phyloP scores from a whole-genome alignment of 208 protist species.

The Leishmania tarentolae region DNA sequence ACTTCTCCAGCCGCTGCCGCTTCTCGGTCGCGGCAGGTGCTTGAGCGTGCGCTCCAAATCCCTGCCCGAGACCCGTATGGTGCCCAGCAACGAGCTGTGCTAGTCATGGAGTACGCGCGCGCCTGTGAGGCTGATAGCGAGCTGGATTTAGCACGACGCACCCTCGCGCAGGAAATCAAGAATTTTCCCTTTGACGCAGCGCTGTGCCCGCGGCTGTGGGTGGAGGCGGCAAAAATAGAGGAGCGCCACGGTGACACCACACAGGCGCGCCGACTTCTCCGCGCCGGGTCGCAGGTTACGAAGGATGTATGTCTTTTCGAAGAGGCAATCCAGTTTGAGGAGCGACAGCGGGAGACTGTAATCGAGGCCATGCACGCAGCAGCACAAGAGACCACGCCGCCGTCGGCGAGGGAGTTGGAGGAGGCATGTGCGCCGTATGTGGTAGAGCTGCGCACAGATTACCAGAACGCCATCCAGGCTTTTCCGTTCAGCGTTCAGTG shows the following conservation, averaged over 20 bases:
- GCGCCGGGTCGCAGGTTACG: constrained; percentile 57
- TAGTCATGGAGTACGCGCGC: constrained; percentile 76
- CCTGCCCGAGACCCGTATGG: constrained; percentile 36
- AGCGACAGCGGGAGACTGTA: constrained; percentile 24
- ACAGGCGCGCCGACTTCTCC: constrained; percentile 67
- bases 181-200: constrained; percentile 73
- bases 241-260: constrained; percentile 51
- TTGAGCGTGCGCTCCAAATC: constrained; percentile 25
- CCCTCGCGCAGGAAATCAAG: constrained; percentile 62
- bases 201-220: constrained; percentile 70
- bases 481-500: constrained; percentile 58
- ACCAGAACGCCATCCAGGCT: constrained; percentile 65
- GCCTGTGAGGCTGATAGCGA: constrained; percentile 33
- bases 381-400: not conserved
- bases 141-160: constrained; percentile 42
- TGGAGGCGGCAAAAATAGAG: constrained; percentile 79
- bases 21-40: constrained; percentile 16
- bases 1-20: not conserved
- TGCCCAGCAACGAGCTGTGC: constrained; percentile 69
- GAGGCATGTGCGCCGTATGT: constrained; percentile 32
- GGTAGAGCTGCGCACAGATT: constrained; percentile 34
- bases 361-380: not conserved
- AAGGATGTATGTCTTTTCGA: constrained; percentile 43
- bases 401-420: constrained; percentile 2
- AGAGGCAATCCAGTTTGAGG: constrained; percentile 44